Evolutionary conservation across 495 filamentous ascomycete genomes (phyloP).

Genomic region (Annulohypoxylon stygium): DNA sequence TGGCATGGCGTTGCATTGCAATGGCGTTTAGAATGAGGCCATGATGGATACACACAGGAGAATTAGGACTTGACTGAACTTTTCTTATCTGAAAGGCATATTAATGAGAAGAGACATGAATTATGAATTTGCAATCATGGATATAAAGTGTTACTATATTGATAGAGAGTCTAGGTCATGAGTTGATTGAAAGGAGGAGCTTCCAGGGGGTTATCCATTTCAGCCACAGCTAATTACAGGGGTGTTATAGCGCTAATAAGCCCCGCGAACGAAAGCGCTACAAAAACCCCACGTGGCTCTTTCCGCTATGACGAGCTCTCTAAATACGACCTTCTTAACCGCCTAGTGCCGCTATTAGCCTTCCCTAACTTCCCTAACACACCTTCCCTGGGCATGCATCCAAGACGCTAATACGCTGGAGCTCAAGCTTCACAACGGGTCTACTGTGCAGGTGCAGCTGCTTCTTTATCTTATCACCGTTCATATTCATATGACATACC

Average conservation of each 20-base stretch:
- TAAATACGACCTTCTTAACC: conserved; percentile 1
- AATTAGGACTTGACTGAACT: too few species aligned
- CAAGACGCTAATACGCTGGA: conserved; percentile 15
- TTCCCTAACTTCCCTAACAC: not conserved
- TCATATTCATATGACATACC: conserved; percentile 3
- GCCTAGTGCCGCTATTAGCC: conserved; percentile 24
- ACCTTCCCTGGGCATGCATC: not conserved
- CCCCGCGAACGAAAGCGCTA: conserved; percentile 22
- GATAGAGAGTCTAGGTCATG: too few species aligned
- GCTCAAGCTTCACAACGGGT: conserved; percentile 19
- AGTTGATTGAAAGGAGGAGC: too few species aligned
- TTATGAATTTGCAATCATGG: not conserved
- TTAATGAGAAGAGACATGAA: not conserved
- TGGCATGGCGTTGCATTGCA: not conserved
- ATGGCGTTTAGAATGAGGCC: conserved; percentile 1
- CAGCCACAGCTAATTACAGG: conserved; percentile 24
- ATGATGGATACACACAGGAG: too few species aligned
- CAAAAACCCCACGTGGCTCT: conserved; percentile 47
- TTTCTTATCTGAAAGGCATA: too few species aligned
- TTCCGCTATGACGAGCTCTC: conserved; percentile 35
- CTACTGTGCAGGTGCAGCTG: not conserved
- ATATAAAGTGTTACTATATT: not conserved
- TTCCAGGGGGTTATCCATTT: not conserved
- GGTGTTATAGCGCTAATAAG: conserved; percentile 10
- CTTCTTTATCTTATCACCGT: conserved; percentile 8